Evolutionary conservation across 2,329 filamentous ascomycete genomes (phyloP).

Genomic region (Hymenoscyphus scutula): DNA sequence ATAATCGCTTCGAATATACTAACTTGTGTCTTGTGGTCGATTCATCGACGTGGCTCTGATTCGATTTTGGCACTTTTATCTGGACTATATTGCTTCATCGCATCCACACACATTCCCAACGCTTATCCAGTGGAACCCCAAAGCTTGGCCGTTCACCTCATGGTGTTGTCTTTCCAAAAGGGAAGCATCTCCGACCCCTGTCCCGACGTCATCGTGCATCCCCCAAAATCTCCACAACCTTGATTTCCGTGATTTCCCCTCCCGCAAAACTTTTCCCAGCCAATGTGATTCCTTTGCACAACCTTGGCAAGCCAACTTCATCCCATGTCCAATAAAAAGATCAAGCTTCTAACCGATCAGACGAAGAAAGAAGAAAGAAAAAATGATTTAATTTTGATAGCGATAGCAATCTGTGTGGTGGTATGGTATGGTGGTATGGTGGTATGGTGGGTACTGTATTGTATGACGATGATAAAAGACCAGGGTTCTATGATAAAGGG

Average conservation of each 20-base stretch:
- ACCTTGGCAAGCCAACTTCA: constrained; percentile 1
- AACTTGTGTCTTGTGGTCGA: too few species aligned
- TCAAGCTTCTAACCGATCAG: neutral
- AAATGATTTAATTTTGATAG: too few species aligned
- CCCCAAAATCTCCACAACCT: neutral
- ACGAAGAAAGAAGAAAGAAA: too few species aligned
- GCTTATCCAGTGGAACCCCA: too few species aligned
- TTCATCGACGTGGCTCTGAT: too few species aligned
- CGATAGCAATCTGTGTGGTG: too few species aligned
- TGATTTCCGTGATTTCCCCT: too few species aligned
- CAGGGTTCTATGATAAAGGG: neutral
- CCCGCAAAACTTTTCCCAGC: neutral
- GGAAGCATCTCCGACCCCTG: constrained; percentile 1
- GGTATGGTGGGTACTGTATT: too few species aligned
- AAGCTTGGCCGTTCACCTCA: neutral
- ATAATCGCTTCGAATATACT: too few species aligned
- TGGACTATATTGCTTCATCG: too few species aligned
- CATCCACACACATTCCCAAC: too few species aligned
- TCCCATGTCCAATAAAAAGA: neutral
- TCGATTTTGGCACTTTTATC: too few species aligned
- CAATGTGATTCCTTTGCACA: neutral
- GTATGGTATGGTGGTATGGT: neutral
- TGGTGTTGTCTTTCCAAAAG: neutral
- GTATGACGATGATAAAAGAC: neutral
- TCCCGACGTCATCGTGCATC: neutral